Evolutionary conservation across 306 rosid genomes (phyloP).

Genomic region (Rosa persica): DNA sequence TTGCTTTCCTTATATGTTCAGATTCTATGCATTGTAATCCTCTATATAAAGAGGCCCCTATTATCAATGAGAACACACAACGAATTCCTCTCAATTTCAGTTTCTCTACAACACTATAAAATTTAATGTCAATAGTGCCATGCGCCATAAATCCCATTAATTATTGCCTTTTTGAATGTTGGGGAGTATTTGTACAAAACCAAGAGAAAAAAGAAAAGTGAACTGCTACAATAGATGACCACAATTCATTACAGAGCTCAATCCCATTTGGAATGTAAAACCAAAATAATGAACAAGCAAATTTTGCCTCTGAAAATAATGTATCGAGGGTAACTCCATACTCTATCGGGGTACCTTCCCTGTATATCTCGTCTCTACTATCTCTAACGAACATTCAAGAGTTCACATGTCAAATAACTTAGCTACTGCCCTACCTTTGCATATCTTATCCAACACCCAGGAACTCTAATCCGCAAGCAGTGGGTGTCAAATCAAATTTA

Average conservation of each 20-base stretch:
- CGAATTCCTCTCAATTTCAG: too few relatives aligned
- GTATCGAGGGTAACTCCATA: neutral
- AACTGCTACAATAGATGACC: neutral
- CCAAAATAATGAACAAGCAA: neutral
- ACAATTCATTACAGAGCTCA: neutral
- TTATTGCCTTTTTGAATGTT: neutral
- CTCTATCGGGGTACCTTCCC: neutral
- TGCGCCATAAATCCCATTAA: too few relatives aligned
- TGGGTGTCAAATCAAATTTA: slow-evolving; percentile 66
- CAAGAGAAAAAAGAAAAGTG: neutral
- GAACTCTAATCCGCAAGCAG: slow-evolving; percentile 70
- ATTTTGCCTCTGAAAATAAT: neutral
- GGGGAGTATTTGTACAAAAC: neutral
- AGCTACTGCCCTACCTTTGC: neutral
- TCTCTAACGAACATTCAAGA: neutral
- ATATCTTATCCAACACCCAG: slow-evolving; percentile 46
- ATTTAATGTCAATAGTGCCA: too few relatives aligned
- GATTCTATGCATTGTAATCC: too few relatives aligned
- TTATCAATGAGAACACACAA: too few relatives aligned
- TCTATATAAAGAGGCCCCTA: too few relatives aligned
- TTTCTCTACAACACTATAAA: too few relatives aligned
- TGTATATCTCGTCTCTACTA: neutral
- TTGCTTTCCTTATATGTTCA: too few relatives aligned
- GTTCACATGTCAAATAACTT: neutral
- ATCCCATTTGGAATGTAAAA: neutral